These are phyloP conservation scores for Volvox carteri DNA, from an alignment of 163 green algal species.

Conservation along the genomic window DNA sequence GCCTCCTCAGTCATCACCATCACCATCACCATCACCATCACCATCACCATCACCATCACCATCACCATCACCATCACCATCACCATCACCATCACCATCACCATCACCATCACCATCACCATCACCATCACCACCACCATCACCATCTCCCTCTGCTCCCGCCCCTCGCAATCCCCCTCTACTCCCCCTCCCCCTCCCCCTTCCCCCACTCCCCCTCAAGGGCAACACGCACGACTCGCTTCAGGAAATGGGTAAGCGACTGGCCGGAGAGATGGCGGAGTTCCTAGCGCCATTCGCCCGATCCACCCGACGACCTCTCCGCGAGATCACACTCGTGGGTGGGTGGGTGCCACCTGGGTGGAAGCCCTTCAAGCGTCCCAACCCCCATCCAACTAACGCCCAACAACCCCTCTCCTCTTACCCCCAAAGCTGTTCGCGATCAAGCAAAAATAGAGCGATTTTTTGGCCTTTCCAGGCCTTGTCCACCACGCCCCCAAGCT, in stretches of 20 bases:
- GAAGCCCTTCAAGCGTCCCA: too few relatives aligned
- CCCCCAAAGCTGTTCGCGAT: too few relatives aligned
- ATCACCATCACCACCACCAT: not conserved
- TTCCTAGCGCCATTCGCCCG: constrained; percentile 51
- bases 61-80: not conserved
- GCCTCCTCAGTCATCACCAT: not conserved
- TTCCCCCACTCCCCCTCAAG: constrained; percentile 3
- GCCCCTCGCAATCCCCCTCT: not conserved
- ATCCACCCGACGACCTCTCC: constrained; percentile 46
- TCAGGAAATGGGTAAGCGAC: constrained; percentile 62
- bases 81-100: not conserved
- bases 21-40: not conserved
- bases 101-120: not conserved
- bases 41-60: not conserved
- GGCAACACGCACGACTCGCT: constrained; percentile 65
- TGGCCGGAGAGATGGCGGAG: constrained; percentile 69
- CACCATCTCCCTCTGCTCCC: not conserved
- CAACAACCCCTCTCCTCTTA: too few relatives aligned
- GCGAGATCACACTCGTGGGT: constrained; percentile 77
- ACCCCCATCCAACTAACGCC: too few relatives aligned
- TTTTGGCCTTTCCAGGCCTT: too few relatives aligned
- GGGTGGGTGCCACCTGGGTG: not conserved
- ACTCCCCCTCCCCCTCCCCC: not conserved
- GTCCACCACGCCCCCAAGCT: too few relatives aligned
- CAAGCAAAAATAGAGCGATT: too few relatives aligned